Percentiles rank a stretch among this genome's conserved stretches.
Evolutionary conservation across 164 flowering plant species (phyloP).

Genomic region (Malania oleifera): DNA sequence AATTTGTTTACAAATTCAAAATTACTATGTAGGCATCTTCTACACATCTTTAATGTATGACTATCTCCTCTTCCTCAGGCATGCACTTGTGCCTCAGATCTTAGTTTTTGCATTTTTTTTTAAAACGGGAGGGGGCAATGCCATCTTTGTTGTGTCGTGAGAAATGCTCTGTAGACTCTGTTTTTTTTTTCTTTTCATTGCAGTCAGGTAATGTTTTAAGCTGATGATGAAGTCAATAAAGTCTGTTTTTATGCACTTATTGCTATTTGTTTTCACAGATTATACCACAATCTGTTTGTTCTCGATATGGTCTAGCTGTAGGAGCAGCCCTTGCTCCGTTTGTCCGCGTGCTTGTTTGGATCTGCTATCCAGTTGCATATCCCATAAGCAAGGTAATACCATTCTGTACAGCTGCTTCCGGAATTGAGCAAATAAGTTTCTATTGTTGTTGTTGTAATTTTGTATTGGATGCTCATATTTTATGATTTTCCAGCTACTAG

Average conservation of each 20-base stretch:
- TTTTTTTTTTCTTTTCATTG: no score
- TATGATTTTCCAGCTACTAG: slow-evolving; percentile 60
- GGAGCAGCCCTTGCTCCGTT: slow-evolving; percentile 86
- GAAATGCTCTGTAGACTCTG: no score
- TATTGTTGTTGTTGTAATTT: neutral
- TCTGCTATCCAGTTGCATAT: slow-evolving; percentile 92
- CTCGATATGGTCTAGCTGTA: slow-evolving; percentile 88
- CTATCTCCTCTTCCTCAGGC: no score
- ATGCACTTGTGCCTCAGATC: no score
- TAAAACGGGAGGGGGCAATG: no score
- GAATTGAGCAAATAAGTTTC: neutral
- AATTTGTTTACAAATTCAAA: no score
- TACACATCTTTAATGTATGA: no score
- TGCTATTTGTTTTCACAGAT: slow-evolving; percentile 43
- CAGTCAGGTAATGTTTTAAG: no score
- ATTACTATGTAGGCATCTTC: no score
- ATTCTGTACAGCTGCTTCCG: slow-evolving; percentile 1
- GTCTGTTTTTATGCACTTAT: neutral
- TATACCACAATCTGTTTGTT: slow-evolving; percentile 94
- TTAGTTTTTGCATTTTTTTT: no score
- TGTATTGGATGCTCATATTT: slow-evolving; percentile 6
- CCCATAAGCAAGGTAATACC: slow-evolving; percentile 92
- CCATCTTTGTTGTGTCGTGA: no score
- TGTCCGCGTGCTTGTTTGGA: slow-evolving; percentile 93
- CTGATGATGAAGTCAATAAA: neutral